Percentiles rank a stretch among this genome's conserved stretches.
Conservation (phyloP, 352 stramenopile genomes). For the Phytophthora citrophthora region DNA sequence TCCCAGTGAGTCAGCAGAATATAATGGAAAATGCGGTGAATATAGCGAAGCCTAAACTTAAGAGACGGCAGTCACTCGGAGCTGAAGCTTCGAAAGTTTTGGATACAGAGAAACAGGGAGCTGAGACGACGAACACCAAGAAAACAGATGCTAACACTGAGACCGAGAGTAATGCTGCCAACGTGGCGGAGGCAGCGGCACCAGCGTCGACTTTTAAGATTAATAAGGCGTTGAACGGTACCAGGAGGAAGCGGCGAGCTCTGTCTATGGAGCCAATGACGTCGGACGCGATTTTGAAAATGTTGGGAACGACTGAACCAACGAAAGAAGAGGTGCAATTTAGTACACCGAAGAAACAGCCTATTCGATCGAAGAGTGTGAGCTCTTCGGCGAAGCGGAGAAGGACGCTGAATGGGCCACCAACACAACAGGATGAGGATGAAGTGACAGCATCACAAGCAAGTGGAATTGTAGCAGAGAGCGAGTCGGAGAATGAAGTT, state of each 20-base stretch:
- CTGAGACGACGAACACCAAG: background rate
- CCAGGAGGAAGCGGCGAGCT: conserved; percentile 51
- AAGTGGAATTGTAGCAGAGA: conserved; percentile 45
- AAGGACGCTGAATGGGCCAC: conserved; percentile 38
- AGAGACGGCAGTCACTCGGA: conserved; percentile 35
- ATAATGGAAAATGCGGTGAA: background rate
- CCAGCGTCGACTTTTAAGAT: conserved; percentile 24
- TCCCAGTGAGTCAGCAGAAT: conserved; percentile 66
- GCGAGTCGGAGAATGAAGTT: conserved; percentile 38
- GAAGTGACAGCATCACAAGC: conserved; percentile 34
- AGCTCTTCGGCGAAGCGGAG: conserved; percentile 40
- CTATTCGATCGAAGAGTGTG: conserved; percentile 22
- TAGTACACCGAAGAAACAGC: conserved; percentile 35
- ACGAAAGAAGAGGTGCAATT: conserved; percentile 2
- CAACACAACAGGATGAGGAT: conserved; percentile 32
- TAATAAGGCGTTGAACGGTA: conserved; percentile 19
- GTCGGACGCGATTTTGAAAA: conserved; percentile 65
- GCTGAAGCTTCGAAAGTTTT: conserved; percentile 1
- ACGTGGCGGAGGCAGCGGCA: conserved; percentile 8
- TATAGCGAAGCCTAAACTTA: conserved; percentile 19
- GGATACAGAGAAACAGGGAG: conserved; percentile 2
- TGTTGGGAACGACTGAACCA: conserved; percentile 43
- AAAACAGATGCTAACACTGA: background rate
- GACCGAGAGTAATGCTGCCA: background rate
- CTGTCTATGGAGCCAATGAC: conserved; percentile 76